Base-by-base conservation (phyloP, 2,329 filamentous ascomycete species). In the Berkeleyomyces rouxiae region DNA sequence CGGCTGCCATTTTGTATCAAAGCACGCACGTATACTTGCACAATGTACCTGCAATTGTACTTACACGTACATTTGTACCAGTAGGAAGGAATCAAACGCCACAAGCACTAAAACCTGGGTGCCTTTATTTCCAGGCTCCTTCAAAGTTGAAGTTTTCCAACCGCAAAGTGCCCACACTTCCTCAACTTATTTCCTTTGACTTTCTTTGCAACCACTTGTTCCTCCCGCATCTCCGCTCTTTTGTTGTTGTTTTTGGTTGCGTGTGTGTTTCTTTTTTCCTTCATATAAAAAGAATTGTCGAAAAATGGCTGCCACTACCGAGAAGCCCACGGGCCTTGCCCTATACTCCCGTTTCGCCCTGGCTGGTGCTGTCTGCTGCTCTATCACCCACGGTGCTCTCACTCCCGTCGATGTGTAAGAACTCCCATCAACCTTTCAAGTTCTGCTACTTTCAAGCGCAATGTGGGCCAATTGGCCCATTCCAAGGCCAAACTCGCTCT, bases 401-500 rank as follows among this genome's bases (percentile, higher is more conserved):
- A 99, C 93, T 70, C 93, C 93, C 73, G 90, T 99, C 77, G 93
- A 99, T 88, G 93, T 99, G 92, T 97, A 93, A 77, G 92, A 59
- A 44, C 36, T 47, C 40, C 58, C 33, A 60, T 49, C 43, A 39
- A 39, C 88, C 49, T 63, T 59, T n/a, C 31, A 37, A 51, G 5
- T 10, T 55, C 49, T 16, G n/a, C 40, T 23, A 10, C 33, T 11
- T 51, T 10, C 31, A 31, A 13, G 13, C 31, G 7, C n/a, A 7
- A 9, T 7, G 11, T 13, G 51, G n/a, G 51, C 33, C 33, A 55
- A 55, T 55, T 55, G 33, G 33, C 51, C n/a, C 33, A 7, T 7
- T 55, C 31, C 31, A 55, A 37, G 36, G 4, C 51, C 33, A 39
- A 37, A 11, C 31, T 55, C 51, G 51, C 33, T 13, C 7, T n/a